Evolutionary conservation across 192 early-diverging fungal species (phyloP), one percentile per base, ranked within the genome.

Genomic region (Allomyces javanicus): DNA sequence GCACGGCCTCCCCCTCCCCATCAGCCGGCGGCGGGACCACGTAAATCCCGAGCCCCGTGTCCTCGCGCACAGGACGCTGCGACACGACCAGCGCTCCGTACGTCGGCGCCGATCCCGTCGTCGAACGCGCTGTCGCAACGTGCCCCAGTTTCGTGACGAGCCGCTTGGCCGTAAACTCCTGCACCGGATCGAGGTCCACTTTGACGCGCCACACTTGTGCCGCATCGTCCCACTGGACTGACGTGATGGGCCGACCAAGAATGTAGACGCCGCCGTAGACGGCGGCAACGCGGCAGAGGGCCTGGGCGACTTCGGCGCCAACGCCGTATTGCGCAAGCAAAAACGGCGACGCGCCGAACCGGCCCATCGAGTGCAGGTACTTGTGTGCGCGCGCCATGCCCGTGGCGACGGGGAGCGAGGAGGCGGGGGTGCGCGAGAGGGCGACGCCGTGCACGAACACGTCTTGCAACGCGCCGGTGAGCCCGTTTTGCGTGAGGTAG

Each of bases 221-320:
- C 10, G 69, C 65, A 58, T 70, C 67, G 62, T 76, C 70, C 7
- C 81, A 65, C n/a, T 72, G 66, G 25, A 81, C 71, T 25, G 71
- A 62, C 0, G 70, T 66, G 11, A 88, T 63, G 0, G 71, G 67
- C 63, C 84, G 80, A 44, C 80, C 76, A 24, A 96, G 75, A 67
- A 96, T 88, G 67, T 94, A 97, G 12, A 83, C 86, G 21, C 94
- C 92, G 25, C 92, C 92, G 70, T 89, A 83, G 1, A 97, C 94
- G 9, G 94, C 94, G 50, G 86, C 89, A 6, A 87, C 72, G 65
- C 93, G 82, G 74, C 92, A 92, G 73, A 95, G 94, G 9, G 89
- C 85, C 73, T 97, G 94, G 1, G 87, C 78, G 17, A 94, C 76
- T 73, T 97, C 92, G 55, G 89, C 91, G 6, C 87, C 87, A 27